Evolutionary conservation across 768 basidiomycete species (phyloP), one percentile per base, ranked within the genome.

Genomic region (Calocera cornea): DNA sequence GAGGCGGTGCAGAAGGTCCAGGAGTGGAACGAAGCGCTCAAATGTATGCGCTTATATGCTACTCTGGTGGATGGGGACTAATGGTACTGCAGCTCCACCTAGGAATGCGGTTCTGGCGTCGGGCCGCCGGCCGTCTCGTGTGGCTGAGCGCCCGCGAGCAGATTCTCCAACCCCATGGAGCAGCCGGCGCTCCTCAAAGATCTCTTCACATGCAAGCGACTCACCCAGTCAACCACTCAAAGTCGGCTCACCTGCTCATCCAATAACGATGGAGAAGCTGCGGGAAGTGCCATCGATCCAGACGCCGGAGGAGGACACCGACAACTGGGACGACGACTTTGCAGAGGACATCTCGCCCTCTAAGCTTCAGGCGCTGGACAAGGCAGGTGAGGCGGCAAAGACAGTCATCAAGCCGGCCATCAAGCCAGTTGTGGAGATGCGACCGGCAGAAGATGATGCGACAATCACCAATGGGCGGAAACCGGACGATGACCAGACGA

Each of bases 271-370:
- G 41, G 41, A 41, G 24, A 65, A 66, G 36, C 54, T 31, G 66
- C 36, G 27, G 17, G 22, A 40, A n/a, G 31, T 64, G 3, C 40
- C 54, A 17, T 38, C 63, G 5, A 77, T 90, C 27, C 87, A 86
- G 68, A 83, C 84, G 27, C 88, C 88, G 19, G 89, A 94, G 78
- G 88, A 92, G 70, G 89, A 91, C 74, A 89, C 87, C 1, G 94
- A 97, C 74, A 95, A 94, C 70, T 99, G 97, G 97, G 97, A 99
- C 73, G 92, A 94, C 70, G 97, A 99, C 74, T 99, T 99, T 71
- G 92, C 94, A 74, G 92, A 92, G 71, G 92, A 89, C 1, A 93
- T 94, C 36, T 92, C 92, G 0, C 84, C 91, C 65, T 85, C 87
- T 8, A 95, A 94, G 76, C 76, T 95, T 34, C 89, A 88, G 79